Evolutionary conservation across 2,329 filamentous ascomycete genomes (phyloP), one percentile per base, ranked within the genome.

Genomic region (Neophaeococcomyces aloes): DNA sequence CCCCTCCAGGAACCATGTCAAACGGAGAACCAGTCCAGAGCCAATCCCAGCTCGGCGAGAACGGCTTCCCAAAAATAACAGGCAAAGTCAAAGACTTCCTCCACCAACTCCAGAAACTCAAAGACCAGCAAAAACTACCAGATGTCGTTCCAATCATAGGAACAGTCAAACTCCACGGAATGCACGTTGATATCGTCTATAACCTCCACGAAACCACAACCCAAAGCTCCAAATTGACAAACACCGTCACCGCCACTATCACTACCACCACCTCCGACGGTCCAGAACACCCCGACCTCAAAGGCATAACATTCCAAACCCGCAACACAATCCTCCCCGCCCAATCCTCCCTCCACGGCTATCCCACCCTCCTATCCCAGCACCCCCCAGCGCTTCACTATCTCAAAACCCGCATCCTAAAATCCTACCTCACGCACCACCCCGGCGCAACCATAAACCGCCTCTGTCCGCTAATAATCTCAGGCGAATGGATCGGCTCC

Each of bases 401-500:
- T n/a, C 27, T 41, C 11, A 32, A 23, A 21, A 29, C 14, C 10
- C 18, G 17, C 27, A 17, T 33, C 6, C 15, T 41, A 6, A 14
- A 15, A 10, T n/a, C 13, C 6, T 41, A 32, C 29, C 25, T 10
- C 13, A 10, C 15, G 14, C n/a, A 21, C 3, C 23, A 41, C 33
- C 38, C 38, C 7, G 29, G 14, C 18, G 32, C 4, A 3, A 14
- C 7, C 7, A 19, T 41, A 14, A 15, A 32, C 38, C 30, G n/a
- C 13, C 8, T 29, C 7, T 32, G 15, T 5, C 40, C 40, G 4
- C 18, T 43, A 4, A 43, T 43, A 5, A 36, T 43, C 13, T 30
- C 40, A 2, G 40, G 40, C 6, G 40, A 43, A 36, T 43, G 40
- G 40, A 43, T 43, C 29, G 40, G 40, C 7, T 7, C 14, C 4